Conservation (phyloP, 2,329 filamentous ascomycete genomes). For the Annulohypoxylon truncatum region DNA sequence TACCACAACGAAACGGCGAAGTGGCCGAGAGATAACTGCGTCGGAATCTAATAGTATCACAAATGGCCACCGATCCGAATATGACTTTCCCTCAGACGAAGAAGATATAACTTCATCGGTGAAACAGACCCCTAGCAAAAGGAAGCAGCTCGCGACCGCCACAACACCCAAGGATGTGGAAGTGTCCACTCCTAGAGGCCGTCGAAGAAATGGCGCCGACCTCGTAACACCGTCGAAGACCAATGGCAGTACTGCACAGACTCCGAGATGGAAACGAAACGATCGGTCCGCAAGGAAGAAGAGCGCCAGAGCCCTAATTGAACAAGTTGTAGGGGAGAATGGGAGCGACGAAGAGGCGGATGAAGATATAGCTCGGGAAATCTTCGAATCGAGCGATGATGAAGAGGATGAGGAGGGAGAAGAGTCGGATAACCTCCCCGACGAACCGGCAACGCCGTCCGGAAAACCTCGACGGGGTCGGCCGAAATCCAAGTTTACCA, state of each 20-base stretch:
- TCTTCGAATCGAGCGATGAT: slow-evolving; percentile 69
- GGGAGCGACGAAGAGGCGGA: slow-evolving; percentile 79
- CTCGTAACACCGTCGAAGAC: slow-evolving; percentile 44
- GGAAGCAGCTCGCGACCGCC: slow-evolving; percentile 19
- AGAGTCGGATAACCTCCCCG: slow-evolving; percentile 42
- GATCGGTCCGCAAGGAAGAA: slow-evolving; percentile 90
- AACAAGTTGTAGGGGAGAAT: slow-evolving; percentile 72
- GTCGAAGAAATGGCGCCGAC: slow-evolving; percentile 35
- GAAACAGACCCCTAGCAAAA: slow-evolving; percentile 42
- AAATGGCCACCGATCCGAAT: slow-evolving; percentile 37
- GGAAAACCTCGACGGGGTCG: slow-evolving; percentile 62
- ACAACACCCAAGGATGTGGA: slow-evolving; percentile 25
- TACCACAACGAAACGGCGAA: slow-evolving; percentile 39
- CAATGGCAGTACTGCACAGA: slow-evolving; percentile 55
- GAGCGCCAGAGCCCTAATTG: slow-evolving; percentile 80
- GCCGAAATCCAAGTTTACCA: slow-evolving; percentile 56
- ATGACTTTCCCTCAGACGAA: slow-evolving; percentile 48
- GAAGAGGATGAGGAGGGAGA: slow-evolving; percentile 57
- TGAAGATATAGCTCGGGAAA: slow-evolving; percentile 74
- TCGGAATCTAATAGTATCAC: slow-evolving; percentile 4
- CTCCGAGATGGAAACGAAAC: slow-evolving; percentile 74
- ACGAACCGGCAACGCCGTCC: slow-evolving; percentile 54
- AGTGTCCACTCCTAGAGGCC: slow-evolving; percentile 40
- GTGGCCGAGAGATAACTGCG: slow-evolving; percentile 9
- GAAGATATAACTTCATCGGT: slow-evolving; percentile 27